Evolutionary conservation across 257 asterid genomes (phyloP).

Genomic region (Eustoma russellianum): DNA sequence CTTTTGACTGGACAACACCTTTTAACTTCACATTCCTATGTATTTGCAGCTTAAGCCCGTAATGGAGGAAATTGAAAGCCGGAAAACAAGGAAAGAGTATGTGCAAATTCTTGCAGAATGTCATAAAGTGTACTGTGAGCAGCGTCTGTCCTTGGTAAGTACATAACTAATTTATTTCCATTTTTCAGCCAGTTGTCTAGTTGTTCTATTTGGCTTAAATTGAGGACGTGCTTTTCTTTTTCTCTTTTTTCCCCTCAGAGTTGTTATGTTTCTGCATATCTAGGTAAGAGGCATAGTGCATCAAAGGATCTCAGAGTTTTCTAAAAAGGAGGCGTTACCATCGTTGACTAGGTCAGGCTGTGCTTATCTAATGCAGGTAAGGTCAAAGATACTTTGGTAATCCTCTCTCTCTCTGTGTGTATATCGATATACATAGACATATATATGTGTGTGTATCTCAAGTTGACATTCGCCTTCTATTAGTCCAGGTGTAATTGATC

Average conservation of each 20-base stretch:
- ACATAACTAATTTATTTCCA: slow-evolving; percentile 7
- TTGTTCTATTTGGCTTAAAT: background rate
- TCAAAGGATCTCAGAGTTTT: slow-evolving; percentile 79
- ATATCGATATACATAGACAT: too few relatives aligned
- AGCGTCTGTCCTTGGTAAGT: slow-evolving; percentile 86
- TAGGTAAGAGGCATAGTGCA: slow-evolving; percentile 85
- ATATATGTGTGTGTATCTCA: too few relatives aligned
- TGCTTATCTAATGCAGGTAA: slow-evolving; percentile 95
- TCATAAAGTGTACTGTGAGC: slow-evolving; percentile 95
- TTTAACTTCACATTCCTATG: slow-evolving; percentile 1
- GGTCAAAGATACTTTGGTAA: background rate
- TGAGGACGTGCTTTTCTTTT: slow-evolving; percentile 3
- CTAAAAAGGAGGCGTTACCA: slow-evolving; percentile 82
- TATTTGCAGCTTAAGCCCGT: slow-evolving; percentile 84
- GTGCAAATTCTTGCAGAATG: slow-evolving; percentile 85
- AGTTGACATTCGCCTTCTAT: too few relatives aligned
- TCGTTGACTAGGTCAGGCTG: slow-evolving; percentile 97
- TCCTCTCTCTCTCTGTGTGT: too few relatives aligned
- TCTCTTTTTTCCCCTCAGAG: slow-evolving; percentile 1
- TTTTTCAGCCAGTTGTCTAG: background rate
- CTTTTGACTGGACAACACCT: background rate
- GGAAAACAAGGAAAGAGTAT: slow-evolving; percentile 91
- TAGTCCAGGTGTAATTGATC: too few relatives aligned
- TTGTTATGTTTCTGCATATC: background rate
- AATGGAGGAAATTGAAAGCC: slow-evolving; percentile 87